These are phyloP conservation scores for Cetradonia linearis DNA, from an alignment of 495 filamentous ascomycete species.

Conservation along the genomic window DNA sequence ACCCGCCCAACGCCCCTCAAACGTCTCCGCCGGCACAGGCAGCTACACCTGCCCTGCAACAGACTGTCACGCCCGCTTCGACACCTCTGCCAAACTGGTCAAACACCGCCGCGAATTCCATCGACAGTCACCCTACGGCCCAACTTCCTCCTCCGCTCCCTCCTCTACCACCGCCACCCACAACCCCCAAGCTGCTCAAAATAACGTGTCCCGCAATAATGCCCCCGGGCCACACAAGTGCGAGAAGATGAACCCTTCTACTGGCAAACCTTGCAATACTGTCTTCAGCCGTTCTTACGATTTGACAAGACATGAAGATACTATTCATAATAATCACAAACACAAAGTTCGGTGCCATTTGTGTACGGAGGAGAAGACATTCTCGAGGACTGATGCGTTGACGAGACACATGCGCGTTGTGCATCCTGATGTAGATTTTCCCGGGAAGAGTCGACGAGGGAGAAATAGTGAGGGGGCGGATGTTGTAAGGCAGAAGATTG, in stretches of 20 bases:
- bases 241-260: conserved; percentile 87
- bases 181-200: conserved; percentile 33
- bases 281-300: conserved; percentile 97
- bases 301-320: conserved; percentile 92
- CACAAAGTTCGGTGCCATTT: conserved; percentile 90
- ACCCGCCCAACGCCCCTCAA: conserved; percentile 38
- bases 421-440: conserved; percentile 75
- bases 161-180: conserved; percentile 35
- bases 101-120: conserved; percentile 95
- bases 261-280: conserved; percentile 91
- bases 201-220: conserved; percentile 47
- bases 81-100: conserved; percentile 74
- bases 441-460: conserved; percentile 22
- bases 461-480: conserved; percentile 12
- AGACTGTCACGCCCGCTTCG: conserved; percentile 79
- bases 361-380: conserved; percentile 96
- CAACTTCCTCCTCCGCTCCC: conserved; percentile 26
- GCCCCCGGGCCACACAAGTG: conserved; percentile 87
- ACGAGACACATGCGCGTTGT: conserved; percentile 89
- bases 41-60: conserved; percentile 95
- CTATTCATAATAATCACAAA: conserved; percentile 90
- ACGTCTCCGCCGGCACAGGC: conserved; percentile 64
- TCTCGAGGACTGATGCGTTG: conserved; percentile 83
- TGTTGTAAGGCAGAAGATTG: conserved; percentile 14
- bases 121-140: conserved; percentile 41